phyloP scores from a whole-genome alignment of 164 flowering plant genomes.

The Brasenia schreberi region DNA sequence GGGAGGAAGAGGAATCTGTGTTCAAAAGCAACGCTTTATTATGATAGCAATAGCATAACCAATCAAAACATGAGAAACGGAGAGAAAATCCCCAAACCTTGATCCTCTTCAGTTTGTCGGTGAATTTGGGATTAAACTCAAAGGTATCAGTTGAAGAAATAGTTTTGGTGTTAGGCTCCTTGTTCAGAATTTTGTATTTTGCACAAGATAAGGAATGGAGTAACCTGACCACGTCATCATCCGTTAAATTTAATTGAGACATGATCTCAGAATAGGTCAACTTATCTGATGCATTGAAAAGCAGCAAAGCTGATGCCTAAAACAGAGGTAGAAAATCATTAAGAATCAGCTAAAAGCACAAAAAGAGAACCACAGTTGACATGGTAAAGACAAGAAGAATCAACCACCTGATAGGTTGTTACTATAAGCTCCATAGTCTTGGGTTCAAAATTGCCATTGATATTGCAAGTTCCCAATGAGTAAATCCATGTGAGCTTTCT shows the following conservation, averaged over 20 bases:
- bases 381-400: no score
- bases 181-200: slow-evolving; percentile 68
- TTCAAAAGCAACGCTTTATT: not conserved
- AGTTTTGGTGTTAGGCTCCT: slow-evolving; percentile 69
- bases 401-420: slow-evolving; percentile 71
- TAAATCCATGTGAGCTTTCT: slow-evolving; percentile 91
- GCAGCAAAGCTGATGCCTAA: slow-evolving; percentile 65
- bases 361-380: no score
- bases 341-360: not conserved
- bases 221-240: slow-evolving; percentile 64
- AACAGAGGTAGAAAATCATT: slow-evolving; percentile 1
- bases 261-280: slow-evolving; percentile 64
- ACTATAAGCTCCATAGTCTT: slow-evolving; percentile 79
- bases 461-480: slow-evolving; percentile 77
- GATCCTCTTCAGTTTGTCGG: slow-evolving; percentile 85
- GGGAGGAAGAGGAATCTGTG: slow-evolving; percentile 71
- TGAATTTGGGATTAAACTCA: slow-evolving; percentile 76
- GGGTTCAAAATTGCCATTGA: slow-evolving; percentile 68
- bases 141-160: slow-evolving; percentile 58
- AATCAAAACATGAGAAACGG: not conserved
- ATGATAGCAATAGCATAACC: not conserved
- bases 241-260: slow-evolving; percentile 64
- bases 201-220: slow-evolving; percentile 90
- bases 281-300: slow-evolving; percentile 66
- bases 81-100: slow-evolving; percentile 32